Conservation (phyloP, 1,284 basidiomycete species). For the Thecaphora thlaspeos region DNA sequence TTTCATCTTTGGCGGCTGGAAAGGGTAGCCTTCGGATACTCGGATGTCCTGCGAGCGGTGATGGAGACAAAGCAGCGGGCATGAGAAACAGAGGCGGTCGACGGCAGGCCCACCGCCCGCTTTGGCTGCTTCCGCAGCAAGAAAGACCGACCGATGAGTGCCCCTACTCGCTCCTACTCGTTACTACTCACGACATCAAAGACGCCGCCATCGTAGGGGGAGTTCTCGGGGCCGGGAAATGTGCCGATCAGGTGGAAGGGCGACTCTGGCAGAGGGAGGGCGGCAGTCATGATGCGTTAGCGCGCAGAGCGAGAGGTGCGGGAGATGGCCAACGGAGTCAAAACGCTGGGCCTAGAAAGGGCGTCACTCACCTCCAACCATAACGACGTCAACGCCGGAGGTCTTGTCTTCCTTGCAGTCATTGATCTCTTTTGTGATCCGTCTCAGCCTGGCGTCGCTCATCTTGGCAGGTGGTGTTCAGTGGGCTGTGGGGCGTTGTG, state of each 20-base stretch:
- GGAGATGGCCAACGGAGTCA: too few species aligned
- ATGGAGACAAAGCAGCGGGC: background rate
- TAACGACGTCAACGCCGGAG: slow-evolving; percentile 78
- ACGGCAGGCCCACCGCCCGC: too few species aligned
- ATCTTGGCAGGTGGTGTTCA: slow-evolving; percentile 49
- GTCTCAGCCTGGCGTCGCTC: slow-evolving; percentile 76
- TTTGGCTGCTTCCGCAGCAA: too few species aligned
- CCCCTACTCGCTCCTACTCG: too few species aligned
- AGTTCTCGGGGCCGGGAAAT: slow-evolving; percentile 63
- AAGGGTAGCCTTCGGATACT: slow-evolving; percentile 89
- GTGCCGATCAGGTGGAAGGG: slow-evolving; percentile 43
- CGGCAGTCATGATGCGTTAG: slow-evolving; percentile 66
- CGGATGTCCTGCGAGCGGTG: slow-evolving; percentile 72
- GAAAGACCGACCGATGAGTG: too few species aligned
- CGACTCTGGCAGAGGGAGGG: slow-evolving; percentile 62
- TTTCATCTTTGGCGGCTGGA: slow-evolving; percentile 93
- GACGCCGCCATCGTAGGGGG: slow-evolving; percentile 87
- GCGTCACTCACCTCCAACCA: slow-evolving; percentile 66
- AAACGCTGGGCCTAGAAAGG: too few species aligned
- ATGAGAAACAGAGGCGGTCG: background rate
- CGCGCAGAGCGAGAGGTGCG: too few species aligned
- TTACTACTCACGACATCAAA: slow-evolving; percentile 76
- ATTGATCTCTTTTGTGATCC: slow-evolving; percentile 78
- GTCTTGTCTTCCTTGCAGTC: slow-evolving; percentile 92
- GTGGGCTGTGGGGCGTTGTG: too few species aligned